Base-by-base conservation (phyloP, 2,329 filamentous ascomycete genomes). In the Raffaelea ambrosiae region DNA sequence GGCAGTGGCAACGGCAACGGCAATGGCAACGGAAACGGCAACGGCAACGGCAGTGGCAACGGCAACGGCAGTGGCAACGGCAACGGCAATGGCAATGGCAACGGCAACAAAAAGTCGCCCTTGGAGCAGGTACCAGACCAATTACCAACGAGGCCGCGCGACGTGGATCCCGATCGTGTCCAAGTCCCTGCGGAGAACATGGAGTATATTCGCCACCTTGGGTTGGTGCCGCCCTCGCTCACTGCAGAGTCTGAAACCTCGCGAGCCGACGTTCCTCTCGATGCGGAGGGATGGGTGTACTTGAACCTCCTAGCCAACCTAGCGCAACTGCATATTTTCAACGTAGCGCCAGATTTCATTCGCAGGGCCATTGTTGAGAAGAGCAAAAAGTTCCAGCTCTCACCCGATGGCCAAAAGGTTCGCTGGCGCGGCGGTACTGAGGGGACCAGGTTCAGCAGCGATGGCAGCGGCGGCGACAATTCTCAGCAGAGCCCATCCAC, bases 321-420 rank as follows among this genome's bases (percentile, higher is more conserved):
- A 70, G 88, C 88, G 0, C 88, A 94, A 63, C 68, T 94, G 18
- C 88, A 94, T 57, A 91, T 89, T 0, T 74, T 93, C 55, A 90
- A 88, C 50, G 87, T 94, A 1, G 89, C 88, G 0, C 74, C 83
- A 0, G 80, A 84, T 23, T 91, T 91, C 57, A 81, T 93, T 36
- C 81, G 85, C 49, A 77, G 77, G 33, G 85, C 88, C 0, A 72
- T 94, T 1, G 68, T 71, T 1, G 79, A 85, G 44, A 77, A 81
- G 54, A 91, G 86, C 57, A 75, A 76, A 19, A 86, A 84, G 56
- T 82, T 95, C 45, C 86, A 94, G 59, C 61, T 94, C 0, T 91
- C 87, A 0, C 70, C 71, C 0, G 88, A 93, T 56, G 86, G 87
- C 0, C 79, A 82, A 44, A 90, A 88, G 61, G 79, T 94, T 23